Base-by-base conservation (phyloP, 495 filamentous ascomycete genomes). In the Hypoxylon cercidicola region DNA sequence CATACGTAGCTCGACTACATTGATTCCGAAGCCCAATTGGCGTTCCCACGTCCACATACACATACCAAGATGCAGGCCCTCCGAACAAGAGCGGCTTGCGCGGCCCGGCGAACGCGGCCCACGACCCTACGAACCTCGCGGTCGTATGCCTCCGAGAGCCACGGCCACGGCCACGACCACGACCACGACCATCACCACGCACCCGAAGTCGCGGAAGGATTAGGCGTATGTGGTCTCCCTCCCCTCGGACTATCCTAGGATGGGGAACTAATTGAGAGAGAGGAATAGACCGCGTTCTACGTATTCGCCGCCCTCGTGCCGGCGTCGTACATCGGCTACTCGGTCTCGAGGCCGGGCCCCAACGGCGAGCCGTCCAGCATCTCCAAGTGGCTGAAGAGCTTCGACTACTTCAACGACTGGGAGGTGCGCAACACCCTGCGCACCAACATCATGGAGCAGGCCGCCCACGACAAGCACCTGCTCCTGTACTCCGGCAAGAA, bases 391-490 rank as follows among this genome's bases (percentile, higher is more conserved):
- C 45, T 80, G 28, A 43, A 53, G 20, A 64, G 69, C 59, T 64
- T 73, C 56, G 60, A 72, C 10, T 74, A 81, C 68, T 73, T 75
- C 67, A 67, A 68, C 51, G 71, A 75, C 58, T 78, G 71, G 75
- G 78, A 79, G 71, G 52, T 46, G 48, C 74, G 74, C 68, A 81
- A 81, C 70, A 45, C 72, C 30, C 58, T 77, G 51, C 77, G 74
- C 71, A 73, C 78, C 11, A 71, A 74, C 15, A 54, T 75, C 0
- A 45, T 80, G 47, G 71, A 81, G 64, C 78, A 83, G 71, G 81
- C 81, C n/a, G 79, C 79, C 48, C 74, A 75, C 62, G 81, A 83
- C 71, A 79, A 72, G 71, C 78, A 81, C 60, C 73, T 83, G 20
- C 67, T 82, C 51, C 51, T 64, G 20, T 46, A 72, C 49, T 62